Percentiles rank a stretch among this genome's conserved stretches.
phyloP scores from a whole-genome alignment of 768 basidiomycete species.

The Mrakia blollopis region DNA sequence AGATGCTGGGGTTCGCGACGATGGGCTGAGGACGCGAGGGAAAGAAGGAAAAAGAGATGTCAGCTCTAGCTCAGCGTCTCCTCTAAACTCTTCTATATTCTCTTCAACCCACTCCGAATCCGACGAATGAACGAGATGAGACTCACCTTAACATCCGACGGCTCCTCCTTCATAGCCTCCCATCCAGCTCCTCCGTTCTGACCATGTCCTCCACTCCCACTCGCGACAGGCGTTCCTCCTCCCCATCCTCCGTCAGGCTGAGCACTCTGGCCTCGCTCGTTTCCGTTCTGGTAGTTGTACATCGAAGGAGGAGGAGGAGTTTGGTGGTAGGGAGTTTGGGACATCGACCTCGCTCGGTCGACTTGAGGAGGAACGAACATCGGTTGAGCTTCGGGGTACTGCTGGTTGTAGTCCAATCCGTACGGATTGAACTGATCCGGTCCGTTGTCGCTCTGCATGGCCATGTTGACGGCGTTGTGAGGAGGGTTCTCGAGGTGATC shows the following conservation, averaged over 20 bases:
- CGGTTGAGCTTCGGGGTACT: too few relatives aligned
- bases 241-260: neutral
- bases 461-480: too few relatives aligned
- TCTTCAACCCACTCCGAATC: too few relatives aligned
- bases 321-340: too few relatives aligned
- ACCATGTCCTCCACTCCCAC: neutral
- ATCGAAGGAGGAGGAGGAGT: too few relatives aligned
- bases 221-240: neutral
- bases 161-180: neutral
- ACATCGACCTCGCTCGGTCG: too few relatives aligned
- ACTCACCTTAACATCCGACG: neutral
- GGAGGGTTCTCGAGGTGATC: neutral
- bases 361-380: too few relatives aligned
- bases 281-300: neutral
- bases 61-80: neutral
- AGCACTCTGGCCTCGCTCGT: neutral
- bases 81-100: too few relatives aligned
- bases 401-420: too few relatives aligned
- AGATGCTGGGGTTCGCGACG: neutral
- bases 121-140: neutral
- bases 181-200: neutral
- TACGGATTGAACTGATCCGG: too few relatives aligned
- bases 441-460: too few relatives aligned
- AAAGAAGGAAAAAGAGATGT: neutral
- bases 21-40: neutral